Evolutionary conservation across 768 basidiomycete genomes (phyloP), one percentile per base, ranked within the genome.

Genomic region (Boletus tomentosulus): DNA sequence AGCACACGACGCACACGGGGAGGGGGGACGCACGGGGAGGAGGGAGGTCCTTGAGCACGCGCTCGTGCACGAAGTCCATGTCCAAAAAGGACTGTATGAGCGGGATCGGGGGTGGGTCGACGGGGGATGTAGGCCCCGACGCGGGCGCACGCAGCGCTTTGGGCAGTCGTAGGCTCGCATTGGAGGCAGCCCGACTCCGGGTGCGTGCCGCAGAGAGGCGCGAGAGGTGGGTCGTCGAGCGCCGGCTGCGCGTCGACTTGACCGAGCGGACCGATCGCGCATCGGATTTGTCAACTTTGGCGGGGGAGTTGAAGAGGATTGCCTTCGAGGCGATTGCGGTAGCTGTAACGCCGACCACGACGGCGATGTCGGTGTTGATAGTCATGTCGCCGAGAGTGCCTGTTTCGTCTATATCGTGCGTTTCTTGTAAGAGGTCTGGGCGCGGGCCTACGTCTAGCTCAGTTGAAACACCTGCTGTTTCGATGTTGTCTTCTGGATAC

Each of bases 111-210:
- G 58, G 56, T 63, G 76, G 34, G 6, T 59, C 61, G 34, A 48
- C 43, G 68, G 62, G 51, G 67, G 71, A 15, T 66, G 73, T 2
- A 70, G 68, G 34, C 66, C 74, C 27, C 61, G 75, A n/a, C 62
- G 71, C 4, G 53, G 55, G n/a, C 2, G 63, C 58, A 22, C 66
- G 63, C 37, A 72, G 46, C 46, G 74, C 47, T 55, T 70, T 71
- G 0, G 81, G 84, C 24, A 89, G 71, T 1, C 88, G 80, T 8
- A 91, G 70, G 62, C 85, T 88, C 24, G 81, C 78, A 58, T 84
- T 81, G 5, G 86, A 87, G 8, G 81, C 75, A 2, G 85, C 76
- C 41, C 76, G 73, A 65, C 85, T 87, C 38, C 87, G 78, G 54
- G 73, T 78, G 53, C 81, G 79, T 1, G 89, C 89, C 5, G 89